Conservation (phyloP, 2,329 filamentous ascomycete genomes). For the Paecilomyces sp. region DNA sequence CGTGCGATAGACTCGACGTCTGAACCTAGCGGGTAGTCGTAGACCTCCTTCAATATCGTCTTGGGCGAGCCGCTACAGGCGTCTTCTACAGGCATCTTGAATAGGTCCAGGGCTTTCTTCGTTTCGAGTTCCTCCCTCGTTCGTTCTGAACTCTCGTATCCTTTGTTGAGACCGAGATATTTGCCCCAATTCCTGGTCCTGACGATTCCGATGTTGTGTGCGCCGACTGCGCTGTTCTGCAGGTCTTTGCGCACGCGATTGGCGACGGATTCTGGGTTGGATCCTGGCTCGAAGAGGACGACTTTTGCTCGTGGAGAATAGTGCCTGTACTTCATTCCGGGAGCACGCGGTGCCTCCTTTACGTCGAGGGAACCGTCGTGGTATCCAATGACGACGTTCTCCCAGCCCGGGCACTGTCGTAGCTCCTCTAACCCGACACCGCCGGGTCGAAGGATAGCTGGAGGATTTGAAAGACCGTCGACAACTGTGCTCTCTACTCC, state of each 20-base stretch:
- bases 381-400: constrained; percentile 68
- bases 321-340: constrained; percentile 98
- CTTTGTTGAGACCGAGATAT: constrained; percentile 19
- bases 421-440: constrained; percentile 80
- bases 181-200: constrained; percentile 30
- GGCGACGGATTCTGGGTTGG: constrained; percentile 17
- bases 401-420: constrained; percentile 69
- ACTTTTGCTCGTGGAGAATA: constrained; percentile 89
- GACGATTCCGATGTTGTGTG: constrained; percentile 31
- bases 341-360: constrained; percentile 65
- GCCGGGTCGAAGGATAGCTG: constrained; percentile 76
- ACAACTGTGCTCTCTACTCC: constrained; percentile 97
- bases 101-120: constrained; percentile 16
- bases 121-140: neutral
- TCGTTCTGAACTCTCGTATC: constrained; percentile 7
- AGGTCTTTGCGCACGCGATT: constrained; percentile 27
- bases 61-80: constrained; percentile 9
- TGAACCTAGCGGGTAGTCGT: constrained; percentile 67
- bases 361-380: constrained; percentile 65
- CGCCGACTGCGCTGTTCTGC: constrained; percentile 19
- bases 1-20: constrained; percentile 71
- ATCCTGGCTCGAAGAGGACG: constrained; percentile 65
- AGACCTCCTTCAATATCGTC: constrained; percentile 28
- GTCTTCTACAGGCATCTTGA: constrained; percentile 19
- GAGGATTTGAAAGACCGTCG: constrained; percentile 75